Percentiles rank a stretch among this genome's conserved stretches.
These are phyloP conservation scores for Glaciozyma martinii DNA, from an alignment of 768 basidiomycete genomes.

Conservation along the genomic window DNA sequence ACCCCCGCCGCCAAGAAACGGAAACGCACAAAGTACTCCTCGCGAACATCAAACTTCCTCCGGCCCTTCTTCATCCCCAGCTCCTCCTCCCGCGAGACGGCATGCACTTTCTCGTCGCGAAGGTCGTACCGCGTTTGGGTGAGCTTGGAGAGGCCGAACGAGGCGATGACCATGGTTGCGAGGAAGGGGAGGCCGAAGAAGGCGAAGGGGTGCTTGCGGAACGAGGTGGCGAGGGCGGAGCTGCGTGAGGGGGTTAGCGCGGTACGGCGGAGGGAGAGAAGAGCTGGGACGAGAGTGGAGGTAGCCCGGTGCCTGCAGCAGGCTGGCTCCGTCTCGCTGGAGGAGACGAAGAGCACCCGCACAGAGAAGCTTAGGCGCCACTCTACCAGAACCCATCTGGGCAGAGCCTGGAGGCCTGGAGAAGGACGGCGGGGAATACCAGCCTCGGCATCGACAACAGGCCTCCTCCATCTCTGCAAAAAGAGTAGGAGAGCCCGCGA, in stretches of 20 bases:
- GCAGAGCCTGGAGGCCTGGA: no score
- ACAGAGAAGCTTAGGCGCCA: no score
- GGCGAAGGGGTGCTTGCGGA: slow-evolving; percentile 28
- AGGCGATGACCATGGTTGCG: slow-evolving; percentile 71
- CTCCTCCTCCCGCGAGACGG: slow-evolving; percentile 71
- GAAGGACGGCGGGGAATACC: no score
- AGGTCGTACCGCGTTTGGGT: slow-evolving; percentile 87
- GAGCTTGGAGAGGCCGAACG: slow-evolving; percentile 69
- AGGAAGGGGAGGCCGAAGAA: slow-evolving; percentile 83
- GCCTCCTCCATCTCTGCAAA: no score
- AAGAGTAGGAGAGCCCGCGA: no score
- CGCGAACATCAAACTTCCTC: slow-evolving; percentile 82
- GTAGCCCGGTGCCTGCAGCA: no score
- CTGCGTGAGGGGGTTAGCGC: not conserved
- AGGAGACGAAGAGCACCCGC: no score
- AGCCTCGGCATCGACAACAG: no score
- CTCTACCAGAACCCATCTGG: no score
- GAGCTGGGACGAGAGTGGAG: no score
- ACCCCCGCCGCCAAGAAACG: not conserved
- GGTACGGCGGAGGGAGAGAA: no score
- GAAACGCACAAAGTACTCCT: slow-evolving; percentile 84
- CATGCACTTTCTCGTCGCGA: slow-evolving; percentile 67
- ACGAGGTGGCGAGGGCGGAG: not conserved
- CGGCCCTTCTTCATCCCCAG: slow-evolving; percentile 58
- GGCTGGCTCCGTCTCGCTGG: no score